These are phyloP conservation scores for Trichoderma semiorbis DNA, from an alignment of 2,329 filamentous ascomycete species.

Conservation along the genomic window DNA sequence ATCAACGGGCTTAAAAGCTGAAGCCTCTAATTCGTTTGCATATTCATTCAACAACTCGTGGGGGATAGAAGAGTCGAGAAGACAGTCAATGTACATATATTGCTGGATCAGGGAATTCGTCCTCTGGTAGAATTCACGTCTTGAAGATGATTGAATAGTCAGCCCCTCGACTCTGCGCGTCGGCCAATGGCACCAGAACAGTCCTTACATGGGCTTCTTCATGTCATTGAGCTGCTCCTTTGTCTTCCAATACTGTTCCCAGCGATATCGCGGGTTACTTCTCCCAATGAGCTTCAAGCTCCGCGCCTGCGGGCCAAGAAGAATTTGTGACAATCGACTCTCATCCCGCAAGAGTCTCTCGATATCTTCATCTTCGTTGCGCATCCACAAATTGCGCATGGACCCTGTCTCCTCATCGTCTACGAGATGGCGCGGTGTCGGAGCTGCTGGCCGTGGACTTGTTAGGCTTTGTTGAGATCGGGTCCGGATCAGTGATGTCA, in stretches of 20 bases:
- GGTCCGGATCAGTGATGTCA: slow-evolving; percentile 39
- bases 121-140: slow-evolving; percentile 80
- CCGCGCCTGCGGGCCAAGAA: slow-evolving; percentile 69
- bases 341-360: slow-evolving; percentile 50
- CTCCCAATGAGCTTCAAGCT: slow-evolving; percentile 86
- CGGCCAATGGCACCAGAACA: neutral
- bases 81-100: slow-evolving; percentile 87
- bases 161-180: neutral
- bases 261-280: slow-evolving; percentile 79
- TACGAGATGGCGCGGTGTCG: slow-evolving; percentile 20
- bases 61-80: slow-evolving; percentile 88
- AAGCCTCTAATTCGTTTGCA: slow-evolving; percentile 55
- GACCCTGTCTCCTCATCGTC: slow-evolving; percentile 34
- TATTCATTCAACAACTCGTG: slow-evolving; percentile 92
- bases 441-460: slow-evolving; percentile 25
- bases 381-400: slow-evolving; percentile 21
- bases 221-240: slow-evolving; percentile 70
- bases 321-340: slow-evolving; percentile 55
- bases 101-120: slow-evolving; percentile 87
- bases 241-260: slow-evolving; percentile 82
- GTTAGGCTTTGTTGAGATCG: slow-evolving; percentile 36
- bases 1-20: slow-evolving; percentile 52
- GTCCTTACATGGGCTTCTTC: slow-evolving; percentile 62
- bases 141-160: slow-evolving; percentile 28
- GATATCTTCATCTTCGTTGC: slow-evolving; percentile 42